Conservation (phyloP, 75 land plant genomes). For the Chamaecyparis obtusa region DNA sequence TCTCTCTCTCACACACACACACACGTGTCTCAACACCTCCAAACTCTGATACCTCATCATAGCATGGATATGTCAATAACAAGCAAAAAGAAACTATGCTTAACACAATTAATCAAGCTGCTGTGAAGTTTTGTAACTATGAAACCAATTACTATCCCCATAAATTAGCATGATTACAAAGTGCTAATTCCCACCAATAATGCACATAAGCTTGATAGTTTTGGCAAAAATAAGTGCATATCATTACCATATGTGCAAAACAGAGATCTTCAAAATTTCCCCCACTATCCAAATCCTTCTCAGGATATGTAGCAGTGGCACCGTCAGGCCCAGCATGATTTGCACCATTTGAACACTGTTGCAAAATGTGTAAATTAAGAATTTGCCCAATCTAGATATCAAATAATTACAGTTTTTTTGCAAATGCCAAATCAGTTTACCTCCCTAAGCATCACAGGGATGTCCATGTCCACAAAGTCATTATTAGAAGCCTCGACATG, state of each 20-base stretch:
- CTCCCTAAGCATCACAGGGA: constrained; percentile 18
- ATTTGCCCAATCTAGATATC: background rate
- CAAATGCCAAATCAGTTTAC: constrained; percentile 14
- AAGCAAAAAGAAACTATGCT: background rate
- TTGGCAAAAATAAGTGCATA: background rate
- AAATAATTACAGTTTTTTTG: background rate
- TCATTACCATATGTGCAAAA: constrained; percentile 70
- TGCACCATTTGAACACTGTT: constrained; percentile 21
- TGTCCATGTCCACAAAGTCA: constrained; percentile 29
- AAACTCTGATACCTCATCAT: too few species aligned
- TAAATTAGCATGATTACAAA: background rate
- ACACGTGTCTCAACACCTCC: too few species aligned
- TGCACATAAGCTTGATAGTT: background rate
- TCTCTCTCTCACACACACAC: too few species aligned
- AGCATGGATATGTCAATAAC: too few species aligned
- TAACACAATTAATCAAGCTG: background rate
- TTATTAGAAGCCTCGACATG: constrained; percentile 10
- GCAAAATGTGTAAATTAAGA: background rate
- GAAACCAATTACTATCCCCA: background rate
- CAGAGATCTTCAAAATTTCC: constrained; percentile 81
- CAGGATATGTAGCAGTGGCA: background rate
- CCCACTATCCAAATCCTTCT: constrained; percentile 8
- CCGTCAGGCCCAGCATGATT: constrained; percentile 17
- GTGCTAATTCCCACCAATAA: background rate
- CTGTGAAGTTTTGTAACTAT: background rate